Conservation (phyloP, 176 grass and related monocot species). For the Puccinellia tenuiflora region DNA sequence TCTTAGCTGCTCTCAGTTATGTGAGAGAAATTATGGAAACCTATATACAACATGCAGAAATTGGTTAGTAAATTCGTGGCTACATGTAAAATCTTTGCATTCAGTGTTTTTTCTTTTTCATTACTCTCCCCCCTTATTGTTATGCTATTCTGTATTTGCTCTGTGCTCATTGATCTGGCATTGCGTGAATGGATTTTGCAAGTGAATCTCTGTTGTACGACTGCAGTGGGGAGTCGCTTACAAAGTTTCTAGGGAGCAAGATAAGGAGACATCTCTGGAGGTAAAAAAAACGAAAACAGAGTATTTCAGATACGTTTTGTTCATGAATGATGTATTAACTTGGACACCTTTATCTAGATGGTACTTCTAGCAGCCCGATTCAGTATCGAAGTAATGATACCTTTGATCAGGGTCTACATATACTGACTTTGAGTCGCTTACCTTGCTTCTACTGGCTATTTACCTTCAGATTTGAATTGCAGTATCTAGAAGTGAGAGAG, state of each 20-base stretch:
- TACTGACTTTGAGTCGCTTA: constrained; percentile 5
- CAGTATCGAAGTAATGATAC: neutral
- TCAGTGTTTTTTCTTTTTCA: no score
- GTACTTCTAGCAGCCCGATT: neutral
- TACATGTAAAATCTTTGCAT: neutral
- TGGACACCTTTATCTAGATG: neutral
- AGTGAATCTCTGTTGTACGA: neutral
- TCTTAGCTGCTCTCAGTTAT: neutral
- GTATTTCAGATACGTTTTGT: neutral
- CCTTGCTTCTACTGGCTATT: constrained; percentile 18
- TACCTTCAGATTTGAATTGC: constrained; percentile 49
- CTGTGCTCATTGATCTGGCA: neutral
- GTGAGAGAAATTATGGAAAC: neutral
- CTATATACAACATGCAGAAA: neutral
- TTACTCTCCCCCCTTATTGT: neutral
- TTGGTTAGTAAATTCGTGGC: neutral
- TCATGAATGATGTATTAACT: neutral
- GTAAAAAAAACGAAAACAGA: constrained; percentile 1
- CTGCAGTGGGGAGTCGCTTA: constrained; percentile 87
- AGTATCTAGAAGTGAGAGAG: constrained; percentile 90
- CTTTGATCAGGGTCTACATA: neutral
- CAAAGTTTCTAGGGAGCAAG: constrained; percentile 67
- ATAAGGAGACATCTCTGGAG: constrained; percentile 65
- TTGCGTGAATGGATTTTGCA: neutral
- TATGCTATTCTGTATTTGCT: neutral